These are phyloP conservation scores for Schizochytrium sp. DNA, from an alignment of 108 stramenopile species.

Conservation along the genomic window DNA sequence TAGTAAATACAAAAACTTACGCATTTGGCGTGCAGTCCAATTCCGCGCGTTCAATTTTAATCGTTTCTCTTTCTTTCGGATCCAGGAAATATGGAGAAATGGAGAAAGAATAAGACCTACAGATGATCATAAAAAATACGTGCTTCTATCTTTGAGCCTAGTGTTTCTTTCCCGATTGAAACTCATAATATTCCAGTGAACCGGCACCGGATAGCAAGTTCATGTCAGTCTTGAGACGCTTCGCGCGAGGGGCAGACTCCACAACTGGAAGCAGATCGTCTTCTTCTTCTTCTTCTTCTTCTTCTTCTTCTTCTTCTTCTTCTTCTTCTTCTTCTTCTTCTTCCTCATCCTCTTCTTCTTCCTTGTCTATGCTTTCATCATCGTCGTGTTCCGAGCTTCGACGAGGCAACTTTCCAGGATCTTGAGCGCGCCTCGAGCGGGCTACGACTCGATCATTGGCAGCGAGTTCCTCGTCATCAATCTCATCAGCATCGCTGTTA, in stretches of 20 bases:
- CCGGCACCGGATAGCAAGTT: neutral
- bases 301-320: neutral
- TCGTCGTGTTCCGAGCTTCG: neutral
- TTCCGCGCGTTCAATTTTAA: too few species aligned
- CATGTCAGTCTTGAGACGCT: neutral
- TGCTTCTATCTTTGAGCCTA: neutral
- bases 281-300: neutral
- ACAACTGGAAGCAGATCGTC: neutral
- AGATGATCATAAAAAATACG: too few species aligned
- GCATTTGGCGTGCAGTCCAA: too few species aligned
- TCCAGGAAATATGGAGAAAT: too few species aligned
- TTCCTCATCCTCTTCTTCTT: neutral
- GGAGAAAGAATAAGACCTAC: too few species aligned
- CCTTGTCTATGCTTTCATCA: neutral
- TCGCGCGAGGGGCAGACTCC: neutral
- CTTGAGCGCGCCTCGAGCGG: too few species aligned
- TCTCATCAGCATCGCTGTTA: neutral
- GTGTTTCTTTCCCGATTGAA: neutral
- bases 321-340: conserved; percentile 19
- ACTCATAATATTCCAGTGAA: neutral
- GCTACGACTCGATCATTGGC: too few species aligned
- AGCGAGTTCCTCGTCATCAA: neutral
- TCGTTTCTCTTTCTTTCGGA: too few species aligned
- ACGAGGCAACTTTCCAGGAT: neutral
- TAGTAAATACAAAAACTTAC: too few species aligned